Evolutionary conservation across 768 basidiomycete species (phyloP), one percentile per base, ranked within the genome.

Genomic region (Coprinopsis sp.): DNA sequence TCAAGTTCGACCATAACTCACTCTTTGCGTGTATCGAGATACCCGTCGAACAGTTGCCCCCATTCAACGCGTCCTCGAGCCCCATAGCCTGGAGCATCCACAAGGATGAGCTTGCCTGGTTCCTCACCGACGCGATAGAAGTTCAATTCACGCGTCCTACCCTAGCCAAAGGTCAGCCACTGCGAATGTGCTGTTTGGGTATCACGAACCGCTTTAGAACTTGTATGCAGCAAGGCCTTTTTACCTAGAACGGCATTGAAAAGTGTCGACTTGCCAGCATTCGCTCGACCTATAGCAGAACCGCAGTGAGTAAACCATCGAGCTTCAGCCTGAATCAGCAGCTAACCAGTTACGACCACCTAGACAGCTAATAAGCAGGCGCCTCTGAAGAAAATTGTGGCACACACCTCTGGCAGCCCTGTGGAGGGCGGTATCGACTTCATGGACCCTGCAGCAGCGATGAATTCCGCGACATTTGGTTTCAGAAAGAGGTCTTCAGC

Each of bases 51-150:
- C 3, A 87, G 53, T 22, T 66, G 59, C 1, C 89, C 87, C 87
- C 87, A 91, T 63, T 87, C 84, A 27, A 73, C 71, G 33, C 84
- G 74, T 11, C 89, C 87, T 44, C 85, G 72, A 7, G 72, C 65
- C 38, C 89, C 89, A 59, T 91, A 91, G 13, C 89, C 88, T 2
- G 89, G 89, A 11, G 87, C 76, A 55, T 91, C 89, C 8, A 91
- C 87, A 3, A 91, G 64, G 18, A 88, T 58, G 27, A 87, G 67
- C 30, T 77, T 72, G 25, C 80, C 79, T 21, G 76, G 70, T 5
- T 77, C 76, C 2, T 62, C 53, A 3, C 84, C 83, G n/a, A 88
- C 77, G 31, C 76, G 70, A 58, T 77, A 88, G 56, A 88, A 89
- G 52, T 88, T 85, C 39, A 91, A 64, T 8, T 78, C 62, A 54